phyloP scores from a whole-genome alignment of 1,139 yeast species.

The Pneumocystis carinii region DNA sequence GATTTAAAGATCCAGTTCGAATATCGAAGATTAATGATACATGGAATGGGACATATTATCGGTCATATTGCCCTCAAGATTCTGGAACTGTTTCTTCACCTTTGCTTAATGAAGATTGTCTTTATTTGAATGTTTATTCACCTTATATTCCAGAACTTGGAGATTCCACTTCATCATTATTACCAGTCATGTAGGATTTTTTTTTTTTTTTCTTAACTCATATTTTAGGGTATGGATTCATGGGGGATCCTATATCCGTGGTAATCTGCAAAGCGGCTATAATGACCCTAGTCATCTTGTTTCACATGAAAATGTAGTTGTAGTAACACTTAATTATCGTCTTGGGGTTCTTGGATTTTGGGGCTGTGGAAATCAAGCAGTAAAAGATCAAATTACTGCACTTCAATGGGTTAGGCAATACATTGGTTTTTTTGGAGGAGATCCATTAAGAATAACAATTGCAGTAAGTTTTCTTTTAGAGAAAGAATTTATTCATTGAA shows the following conservation, averaged over 20 bases:
- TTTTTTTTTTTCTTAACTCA: slow-evolving; percentile 16
- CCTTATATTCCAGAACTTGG: background rate
- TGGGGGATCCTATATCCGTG: slow-evolving; percentile 25
- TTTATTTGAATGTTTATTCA: background rate
- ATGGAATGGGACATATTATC: slow-evolving; percentile 9
- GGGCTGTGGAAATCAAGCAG: slow-evolving; percentile 22
- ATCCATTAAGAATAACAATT: slow-evolving; percentile 24
- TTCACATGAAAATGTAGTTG: slow-evolving; percentile 17
- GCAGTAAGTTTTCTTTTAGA: background rate
- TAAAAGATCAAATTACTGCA: slow-evolving; percentile 26
- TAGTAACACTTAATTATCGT: slow-evolving; percentile 21
- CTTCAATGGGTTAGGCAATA: slow-evolving; percentile 28
- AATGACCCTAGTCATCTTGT: slow-evolving; percentile 13
- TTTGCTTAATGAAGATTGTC: slow-evolving; percentile 17
- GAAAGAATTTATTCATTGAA: background rate
- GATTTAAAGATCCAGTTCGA: slow-evolving; percentile 3
- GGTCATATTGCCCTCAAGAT: slow-evolving; percentile 11
- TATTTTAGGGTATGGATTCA: slow-evolving; percentile 24
- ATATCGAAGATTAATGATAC: slow-evolving; percentile 2
- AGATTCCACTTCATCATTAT: background rate
- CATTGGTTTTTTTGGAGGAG: slow-evolving; percentile 28
- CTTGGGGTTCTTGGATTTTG: slow-evolving; percentile 26
- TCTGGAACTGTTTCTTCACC: slow-evolving; percentile 11
- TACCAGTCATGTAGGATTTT: background rate
- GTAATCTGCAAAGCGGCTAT: slow-evolving; percentile 16